These are phyloP conservation scores for Albugo candida DNA, from an alignment of 352 stramenopile species.

Conservation along the genomic window DNA sequence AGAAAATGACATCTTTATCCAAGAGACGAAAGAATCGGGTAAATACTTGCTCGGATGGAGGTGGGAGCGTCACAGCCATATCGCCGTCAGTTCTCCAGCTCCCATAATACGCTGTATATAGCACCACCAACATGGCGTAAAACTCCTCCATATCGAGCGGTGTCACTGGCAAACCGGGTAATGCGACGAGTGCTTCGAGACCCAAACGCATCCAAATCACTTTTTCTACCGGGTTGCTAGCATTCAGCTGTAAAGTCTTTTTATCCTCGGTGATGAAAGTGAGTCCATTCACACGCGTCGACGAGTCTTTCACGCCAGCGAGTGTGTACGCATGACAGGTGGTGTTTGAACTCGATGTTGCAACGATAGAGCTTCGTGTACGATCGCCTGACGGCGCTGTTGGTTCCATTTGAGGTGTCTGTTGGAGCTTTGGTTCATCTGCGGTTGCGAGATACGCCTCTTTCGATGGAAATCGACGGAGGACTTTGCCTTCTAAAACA, in stretches of 20 bases:
- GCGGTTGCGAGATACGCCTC: constrained; percentile 60
- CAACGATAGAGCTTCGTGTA: background rate
- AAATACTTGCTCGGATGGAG: constrained; percentile 71
- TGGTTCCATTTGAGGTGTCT: constrained; percentile 12
- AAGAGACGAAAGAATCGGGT: constrained; percentile 72
- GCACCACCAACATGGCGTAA: constrained; percentile 75
- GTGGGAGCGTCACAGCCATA: constrained; percentile 73
- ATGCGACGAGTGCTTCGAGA: constrained; percentile 67
- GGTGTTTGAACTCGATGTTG: constrained; percentile 12
- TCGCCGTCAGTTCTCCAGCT: constrained; percentile 72
- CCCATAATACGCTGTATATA: constrained; percentile 59
- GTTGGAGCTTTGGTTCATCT: constrained; percentile 45
- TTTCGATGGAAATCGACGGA: constrained; percentile 70
- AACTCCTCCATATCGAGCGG: constrained; percentile 79
- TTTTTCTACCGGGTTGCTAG: constrained; percentile 61
- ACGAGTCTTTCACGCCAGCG: constrained; percentile 70
- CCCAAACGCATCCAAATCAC: constrained; percentile 77
- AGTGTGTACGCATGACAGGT: constrained; percentile 65
- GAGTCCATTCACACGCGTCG: constrained; percentile 54
- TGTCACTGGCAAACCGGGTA: constrained; percentile 53
- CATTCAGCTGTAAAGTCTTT: constrained; percentile 58
- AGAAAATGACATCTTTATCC: constrained; percentile 75
- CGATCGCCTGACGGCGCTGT: constrained; percentile 5
- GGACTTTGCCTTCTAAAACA: constrained; percentile 65
- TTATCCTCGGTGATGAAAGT: constrained; percentile 80